phyloP scores from a whole-genome alignment of 2,329 filamentous ascomycete genomes.

The Aureobasidium sp. region DNA sequence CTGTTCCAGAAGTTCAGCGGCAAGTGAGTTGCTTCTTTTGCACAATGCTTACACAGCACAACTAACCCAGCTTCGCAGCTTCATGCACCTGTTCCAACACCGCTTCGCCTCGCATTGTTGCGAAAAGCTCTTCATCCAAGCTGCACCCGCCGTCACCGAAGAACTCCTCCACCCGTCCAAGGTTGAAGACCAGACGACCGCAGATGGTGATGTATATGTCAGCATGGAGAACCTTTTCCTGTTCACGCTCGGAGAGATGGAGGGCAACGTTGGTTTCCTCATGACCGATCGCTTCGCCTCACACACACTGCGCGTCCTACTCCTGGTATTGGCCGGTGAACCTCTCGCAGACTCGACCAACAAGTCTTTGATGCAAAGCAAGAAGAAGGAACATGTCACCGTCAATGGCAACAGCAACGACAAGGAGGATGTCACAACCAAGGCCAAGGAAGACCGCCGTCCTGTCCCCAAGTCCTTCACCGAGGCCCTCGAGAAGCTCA shows the following conservation, averaged over 20 bases:
- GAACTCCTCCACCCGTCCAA: slow-evolving; percentile 51
- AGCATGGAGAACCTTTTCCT: slow-evolving; percentile 83
- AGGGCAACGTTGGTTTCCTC: slow-evolving; percentile 72
- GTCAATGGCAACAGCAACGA: slow-evolving; percentile 44
- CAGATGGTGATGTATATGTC: slow-evolving; percentile 44
- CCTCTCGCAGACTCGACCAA: slow-evolving; percentile 62
- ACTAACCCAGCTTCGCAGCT: slow-evolving; percentile 36
- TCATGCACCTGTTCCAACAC: slow-evolving; percentile 83
- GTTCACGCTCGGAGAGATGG: slow-evolving; percentile 75
- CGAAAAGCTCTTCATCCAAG: slow-evolving; percentile 80
- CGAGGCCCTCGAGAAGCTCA: slow-evolving; percentile 70
- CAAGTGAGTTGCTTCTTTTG: slow-evolving; percentile 46
- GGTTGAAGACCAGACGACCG: slow-evolving; percentile 33
- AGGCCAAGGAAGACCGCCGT: slow-evolving; percentile 35
- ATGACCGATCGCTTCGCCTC: slow-evolving; percentile 86
- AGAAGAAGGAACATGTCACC: slow-evolving; percentile 78
- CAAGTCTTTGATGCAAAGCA: slow-evolving; percentile 75
- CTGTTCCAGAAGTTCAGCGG: slow-evolving; percentile 78
- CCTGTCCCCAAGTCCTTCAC: slow-evolving; percentile 72
- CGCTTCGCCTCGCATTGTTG: slow-evolving; percentile 97
- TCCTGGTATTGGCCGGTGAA: slow-evolving; percentile 77
- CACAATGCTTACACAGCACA: too few relatives aligned
- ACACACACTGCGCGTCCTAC: slow-evolving; percentile 76
- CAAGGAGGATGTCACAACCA: not conserved
- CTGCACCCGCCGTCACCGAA: slow-evolving; percentile 67